Base-by-base conservation (phyloP, 805 yeast genomes). In the Sungouiella thailandica region DNA sequence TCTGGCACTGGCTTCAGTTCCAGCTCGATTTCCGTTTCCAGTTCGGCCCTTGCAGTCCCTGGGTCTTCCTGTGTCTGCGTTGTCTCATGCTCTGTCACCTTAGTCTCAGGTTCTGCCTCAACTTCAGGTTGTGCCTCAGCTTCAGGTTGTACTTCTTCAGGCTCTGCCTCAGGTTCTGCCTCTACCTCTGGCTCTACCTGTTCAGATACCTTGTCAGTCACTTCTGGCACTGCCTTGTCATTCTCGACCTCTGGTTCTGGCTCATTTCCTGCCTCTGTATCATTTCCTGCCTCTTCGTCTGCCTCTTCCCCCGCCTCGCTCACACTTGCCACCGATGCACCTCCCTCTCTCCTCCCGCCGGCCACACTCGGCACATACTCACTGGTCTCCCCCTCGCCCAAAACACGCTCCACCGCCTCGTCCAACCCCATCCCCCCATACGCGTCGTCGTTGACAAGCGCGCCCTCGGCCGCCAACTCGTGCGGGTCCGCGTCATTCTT, bases 381-480 rank as follows among this genome's bases (percentile, higher is more conserved):
- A 23, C 6, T 10, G n/a, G n/a, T n/a, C n/a, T n/a, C n/a, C n/a
- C n/a, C n/a, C n/a, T n/a, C n/a, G n/a, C n/a, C n/a, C n/a, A n/a
- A n/a, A n/a, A 74, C 76, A 28, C 58, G 61, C 34, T 65, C 64
- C 31, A 72, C 66, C 49, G 76, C 73, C 28, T 61, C 66, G 44
- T 74, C 79, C 34, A 74, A 62, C 33, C 65, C 68, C 40, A 71
- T 64, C 31, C 65, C 70, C 5, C 66, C 60, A 41, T 66, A 72
- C 1, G 71, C 70, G 31, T 74, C 79, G 40, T 70, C 78, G 26
- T 58, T 55, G 20, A 71, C 56, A 36, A 78, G 58, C 0, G 78
- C 84, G 29, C 83, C 84, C 46, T 74, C 83, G 34, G 66, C 57
- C 23, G 63, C 70, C 42, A 78, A 62, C 28, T 69, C 77, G 2